Base-by-base conservation (phyloP, 2,329 filamentous ascomycete genomes). In the Calonectria hongkongensis region DNA sequence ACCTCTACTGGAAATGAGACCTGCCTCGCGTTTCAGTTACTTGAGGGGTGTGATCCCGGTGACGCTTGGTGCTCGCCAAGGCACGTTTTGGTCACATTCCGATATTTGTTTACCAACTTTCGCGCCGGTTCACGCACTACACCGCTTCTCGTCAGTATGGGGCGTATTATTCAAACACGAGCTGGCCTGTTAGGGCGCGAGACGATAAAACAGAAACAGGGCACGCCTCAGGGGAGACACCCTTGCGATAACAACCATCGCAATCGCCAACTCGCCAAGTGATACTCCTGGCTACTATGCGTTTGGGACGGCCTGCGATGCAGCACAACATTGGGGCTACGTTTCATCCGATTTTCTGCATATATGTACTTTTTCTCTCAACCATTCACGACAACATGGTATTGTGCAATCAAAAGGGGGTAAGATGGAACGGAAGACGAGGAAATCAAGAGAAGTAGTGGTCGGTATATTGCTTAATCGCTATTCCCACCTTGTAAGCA, bases 1-100 rank as follows among this genome's bases (percentile, higher is more conserved):
- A 90, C 79, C 85, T 92, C 41, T 85, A 90, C 78, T 92, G 90
- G 90, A 91, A 91, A 82, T 89, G 82, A 81, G 65, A 30, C 48
- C 27, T 18, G 21, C 39, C 39, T 54, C 68, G 56, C 67, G 65
- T 65, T 68, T 62, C 70, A 70, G 43, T 43, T 65, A 51, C 50
- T 47, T 16, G 54, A 50, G 28, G 64, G 66, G 27, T 43, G 54
- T 36, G 56, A 77, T 72, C 66, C 69, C 69, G 64, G 66, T 50
- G 43, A 54, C 60, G 65, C 50, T 65, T 60, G 28, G 54, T 21
- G 66, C 48, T 70, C 60, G 68, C 66, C 72, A 72, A 79, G 70
- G 65, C 65, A 48, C 60, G 48, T 41, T 48, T 56, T 41, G 25
- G 39, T 58, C 60, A 33, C 25, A 33, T 33, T 48, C 56, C 33